Evolutionary conservation across 2,329 filamentous ascomycete species (phyloP), one percentile per base, ranked within the genome.

Genomic region (Fusarium liriodendri): DNA sequence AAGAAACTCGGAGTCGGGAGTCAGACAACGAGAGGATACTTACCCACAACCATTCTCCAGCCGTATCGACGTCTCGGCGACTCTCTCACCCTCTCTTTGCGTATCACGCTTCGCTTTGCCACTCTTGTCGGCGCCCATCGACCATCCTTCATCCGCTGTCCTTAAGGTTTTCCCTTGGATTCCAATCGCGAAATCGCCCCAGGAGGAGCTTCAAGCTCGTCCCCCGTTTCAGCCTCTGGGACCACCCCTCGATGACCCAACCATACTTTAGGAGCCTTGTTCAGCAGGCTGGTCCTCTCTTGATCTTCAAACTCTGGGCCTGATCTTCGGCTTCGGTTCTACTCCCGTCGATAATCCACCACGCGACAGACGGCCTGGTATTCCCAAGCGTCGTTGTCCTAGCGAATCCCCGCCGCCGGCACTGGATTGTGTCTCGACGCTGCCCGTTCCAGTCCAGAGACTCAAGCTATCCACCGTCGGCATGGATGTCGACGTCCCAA

Each of bases 401-500:
- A 73, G 75, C 68, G 72, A 72, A 70, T 67, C 74, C 60, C 64
- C 73, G 64, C 67, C 64, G 61, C 62, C 68, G 70, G 68, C 70
- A 55, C 71, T 78, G 75, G 77, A 77, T 76, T 78, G 76, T 76
- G 71, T 77, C 75, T 76, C 13, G 73, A 75, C 71, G 77, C 70
- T 69, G 60, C 72, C 42, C 77, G 75, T 81, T 80, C 80, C 77
- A 76, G 74, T 74, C 72, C 68, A 73, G 67, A 74, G 63, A 69
- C 63, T 66, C 68, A 66, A 66, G 47, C 69, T 69, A 64, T 69
- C 74, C 69, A 66, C 73, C 64, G 29, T 45, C 74, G 77, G 74
- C 71, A 81, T 81, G 80, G 76, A 79, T 64, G 72, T 72, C 64
- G 74, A 75, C 69, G 75, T 76, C 45, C 73, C 67, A 62, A 76